Conservation (phyloP, 352 stramenopile species). For the Phytophthora foliorum region DNA sequence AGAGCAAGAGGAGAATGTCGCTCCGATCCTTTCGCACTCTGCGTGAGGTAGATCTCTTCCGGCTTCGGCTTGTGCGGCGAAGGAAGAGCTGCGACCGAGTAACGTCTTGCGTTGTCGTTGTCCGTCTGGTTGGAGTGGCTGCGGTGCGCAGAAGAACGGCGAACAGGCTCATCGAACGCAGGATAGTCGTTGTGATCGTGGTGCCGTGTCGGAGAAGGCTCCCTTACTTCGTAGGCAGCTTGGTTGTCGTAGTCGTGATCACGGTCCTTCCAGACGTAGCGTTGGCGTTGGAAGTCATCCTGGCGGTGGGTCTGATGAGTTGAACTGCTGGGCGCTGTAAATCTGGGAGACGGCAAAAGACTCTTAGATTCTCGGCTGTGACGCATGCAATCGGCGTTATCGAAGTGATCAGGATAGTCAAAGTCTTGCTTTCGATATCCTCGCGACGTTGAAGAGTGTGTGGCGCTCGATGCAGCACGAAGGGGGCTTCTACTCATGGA, state of each 20-base stretch:
- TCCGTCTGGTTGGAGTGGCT: slow-evolving; percentile 16
- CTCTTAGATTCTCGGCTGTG: slow-evolving; percentile 13
- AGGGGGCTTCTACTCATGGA: slow-evolving; percentile 19
- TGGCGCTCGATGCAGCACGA: slow-evolving; percentile 4
- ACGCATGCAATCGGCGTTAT: slow-evolving; percentile 11
- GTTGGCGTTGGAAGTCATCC: slow-evolving; percentile 15
- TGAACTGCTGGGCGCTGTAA: slow-evolving; percentile 4
- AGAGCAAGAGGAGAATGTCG: slow-evolving; percentile 23
- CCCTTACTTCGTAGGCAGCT: slow-evolving; percentile 13
- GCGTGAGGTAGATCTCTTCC: slow-evolving; percentile 11
- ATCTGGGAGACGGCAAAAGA: slow-evolving; percentile 6
- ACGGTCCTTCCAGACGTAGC: slow-evolving; percentile 20
- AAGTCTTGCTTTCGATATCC: slow-evolving; percentile 17
- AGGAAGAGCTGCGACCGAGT: background rate
- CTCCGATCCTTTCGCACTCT: background rate
- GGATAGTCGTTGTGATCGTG: background rate
- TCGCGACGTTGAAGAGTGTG: slow-evolving; percentile 10
- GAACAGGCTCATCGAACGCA: slow-evolving; percentile 13
- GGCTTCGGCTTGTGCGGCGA: slow-evolving; percentile 8
- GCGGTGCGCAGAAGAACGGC: background rate
- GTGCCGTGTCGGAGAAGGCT: slow-evolving; percentile 14
- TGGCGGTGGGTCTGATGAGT: slow-evolving; percentile 14
- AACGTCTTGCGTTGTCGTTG: background rate
- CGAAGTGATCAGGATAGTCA: slow-evolving; percentile 8
- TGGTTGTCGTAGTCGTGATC: slow-evolving; percentile 14